A percentile compares a stretch with the other conserved stretches of the same genome.
phyloP scores from a whole-genome alignment of 768 basidiomycete species.

The Chalciporus pseudorubinellus region DNA sequence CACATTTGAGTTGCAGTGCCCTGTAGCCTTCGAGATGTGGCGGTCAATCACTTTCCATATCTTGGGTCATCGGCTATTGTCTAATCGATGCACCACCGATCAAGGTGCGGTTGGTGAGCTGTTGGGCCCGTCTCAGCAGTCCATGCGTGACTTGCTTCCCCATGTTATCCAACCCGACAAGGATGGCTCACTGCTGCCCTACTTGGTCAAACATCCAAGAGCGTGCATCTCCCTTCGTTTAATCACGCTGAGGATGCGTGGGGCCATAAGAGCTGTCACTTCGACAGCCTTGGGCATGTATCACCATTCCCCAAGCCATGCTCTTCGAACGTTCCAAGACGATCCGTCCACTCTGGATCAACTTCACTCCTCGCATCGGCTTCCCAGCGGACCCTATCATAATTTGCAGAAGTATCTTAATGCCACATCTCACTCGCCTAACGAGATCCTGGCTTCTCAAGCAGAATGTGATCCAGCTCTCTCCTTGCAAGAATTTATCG shows the following conservation, averaged over 20 bases:
- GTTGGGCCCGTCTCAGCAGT: no score
- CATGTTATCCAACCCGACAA: not conserved
- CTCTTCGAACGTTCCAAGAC: not conserved
- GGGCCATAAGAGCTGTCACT: conserved; percentile 27
- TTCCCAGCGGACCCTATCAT: conserved; percentile 32
- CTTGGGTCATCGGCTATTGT: conserved; percentile 29
- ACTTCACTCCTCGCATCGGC: conserved; percentile 27
- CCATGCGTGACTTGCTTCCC: not conserved
- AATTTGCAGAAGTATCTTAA: conserved; percentile 33
- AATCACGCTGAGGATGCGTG: conserved; percentile 30
- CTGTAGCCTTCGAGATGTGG: conserved; percentile 37
- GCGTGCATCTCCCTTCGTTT: conserved; percentile 7
- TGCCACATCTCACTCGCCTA: conserved; percentile 38
- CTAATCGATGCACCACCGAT: not conserved
- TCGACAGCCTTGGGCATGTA: conserved; percentile 15
- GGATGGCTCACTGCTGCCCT: conserved; percentile 1
- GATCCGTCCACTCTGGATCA: conserved; percentile 14
- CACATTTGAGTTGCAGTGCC: conserved; percentile 41
- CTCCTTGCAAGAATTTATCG: conserved; percentile 39
- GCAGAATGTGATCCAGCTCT: conserved; percentile 36
- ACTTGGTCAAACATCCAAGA: not conserved
- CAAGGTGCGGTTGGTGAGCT: not conserved
- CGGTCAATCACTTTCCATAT: conserved; percentile 34
- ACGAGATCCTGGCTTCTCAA: conserved; percentile 41
- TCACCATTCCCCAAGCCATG: conserved; percentile 3